These are phyloP conservation scores for Spinellus fusiger DNA, from an alignment of 192 early-diverging fungal genomes.

Conservation along the genomic window DNA sequence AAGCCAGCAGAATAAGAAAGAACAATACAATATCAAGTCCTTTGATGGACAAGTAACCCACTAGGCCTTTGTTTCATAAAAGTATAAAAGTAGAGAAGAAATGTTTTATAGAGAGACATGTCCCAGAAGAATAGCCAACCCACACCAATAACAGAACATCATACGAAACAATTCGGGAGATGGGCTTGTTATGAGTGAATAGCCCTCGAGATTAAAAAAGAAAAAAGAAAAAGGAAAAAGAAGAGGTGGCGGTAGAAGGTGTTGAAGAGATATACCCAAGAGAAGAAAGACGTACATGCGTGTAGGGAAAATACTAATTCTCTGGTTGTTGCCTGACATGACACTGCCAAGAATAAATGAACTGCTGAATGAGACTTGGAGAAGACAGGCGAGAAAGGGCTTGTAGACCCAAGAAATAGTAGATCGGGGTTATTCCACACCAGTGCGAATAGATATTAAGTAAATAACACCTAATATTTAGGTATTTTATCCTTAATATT, in stretches of 20 bases:
- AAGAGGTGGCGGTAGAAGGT: not conserved
- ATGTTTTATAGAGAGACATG: not conserved
- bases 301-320: constrained; percentile 91
- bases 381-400: no score
- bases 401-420: no score
- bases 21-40: not conserved
- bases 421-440: no score
- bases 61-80: no score
- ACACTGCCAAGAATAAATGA: constrained; percentile 4
- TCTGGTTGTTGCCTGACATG: constrained; percentile 62
- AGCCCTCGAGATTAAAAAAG: not conserved
- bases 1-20: no score
- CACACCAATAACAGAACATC: not conserved
- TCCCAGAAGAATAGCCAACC: not conserved
- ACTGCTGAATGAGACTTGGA: no score
- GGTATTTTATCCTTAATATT: no score
- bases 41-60: no score
- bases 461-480: no score
- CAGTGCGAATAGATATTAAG: no score
- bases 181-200: not conserved
- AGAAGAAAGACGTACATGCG: constrained; percentile 67
- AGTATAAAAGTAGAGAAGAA: not conserved
- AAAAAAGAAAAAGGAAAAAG: not conserved
- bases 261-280: not conserved
- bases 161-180: constrained; percentile 4